Evolutionary conservation across 768 basidiomycete genomes (phyloP), one percentile per base, ranked within the genome.

Genomic region (Russula ochroleuca): DNA sequence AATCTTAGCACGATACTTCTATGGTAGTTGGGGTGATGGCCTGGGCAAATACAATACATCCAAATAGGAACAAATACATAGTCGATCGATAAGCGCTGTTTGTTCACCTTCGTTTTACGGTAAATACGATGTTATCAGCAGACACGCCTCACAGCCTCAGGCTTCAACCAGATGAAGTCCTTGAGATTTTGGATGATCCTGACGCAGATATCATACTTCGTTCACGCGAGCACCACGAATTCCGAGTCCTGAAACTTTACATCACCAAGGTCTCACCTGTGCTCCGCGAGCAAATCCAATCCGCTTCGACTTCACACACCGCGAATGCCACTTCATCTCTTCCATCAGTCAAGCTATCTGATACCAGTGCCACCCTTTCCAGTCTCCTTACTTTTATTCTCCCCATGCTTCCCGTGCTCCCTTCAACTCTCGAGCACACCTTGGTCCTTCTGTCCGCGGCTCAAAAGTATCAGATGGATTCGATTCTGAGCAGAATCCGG

Each of bases 151-250:
- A 35, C 35, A 1, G 35, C 21, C 25, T 6, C 35, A 1, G 35
- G 13, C 25, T 6, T 5, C 49, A 19, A 6, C 37, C 8, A 23
- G 23, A 40, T 25, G 37, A 23, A 28, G 2, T 17, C 15, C 48
- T 28, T 25, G 8, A 7, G 15, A 28, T 14, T 15, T 31, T 59
- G n/a, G 31, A 63, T 13, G 28, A 78, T 49, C 69, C 59, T 23
- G 75, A 77, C 17, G 79, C 78, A 9, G 79, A 82, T 64, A 69
- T 80, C 62, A 72, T 78, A 48, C 70, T 83, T 41, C 75, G 74
- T 50, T 76, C 80, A 11, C 68, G 73, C 1, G 80, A 83, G 59
- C 75, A 74, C 10, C 73, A 76, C 2, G 67, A 73, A 10, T 83
- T 83, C 67, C 77, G 75, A 38, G 72, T 83, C 40, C 76, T 79